Conservation (phyloP, 2,329 filamentous ascomycete species). For the Exophiala spinifera region DNA sequence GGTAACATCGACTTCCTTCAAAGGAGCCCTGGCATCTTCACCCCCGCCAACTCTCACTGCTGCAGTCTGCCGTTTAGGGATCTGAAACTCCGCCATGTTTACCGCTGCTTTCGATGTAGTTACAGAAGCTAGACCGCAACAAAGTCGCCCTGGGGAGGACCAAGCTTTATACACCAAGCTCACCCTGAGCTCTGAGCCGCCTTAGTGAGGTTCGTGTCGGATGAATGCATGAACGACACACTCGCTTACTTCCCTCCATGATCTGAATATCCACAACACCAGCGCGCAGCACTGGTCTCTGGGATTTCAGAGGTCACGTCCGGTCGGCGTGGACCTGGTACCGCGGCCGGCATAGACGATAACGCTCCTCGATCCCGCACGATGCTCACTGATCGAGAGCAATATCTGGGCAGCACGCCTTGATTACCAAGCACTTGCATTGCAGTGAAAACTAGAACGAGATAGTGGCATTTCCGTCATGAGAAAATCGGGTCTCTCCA, state of each 20-base stretch:
- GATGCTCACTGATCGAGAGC: not conserved
- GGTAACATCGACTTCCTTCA: constrained; percentile 65
- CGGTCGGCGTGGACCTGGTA: no score
- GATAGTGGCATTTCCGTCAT: not conserved
- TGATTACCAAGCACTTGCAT: not conserved
- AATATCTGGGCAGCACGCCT: not conserved
- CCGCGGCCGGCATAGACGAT: not conserved
- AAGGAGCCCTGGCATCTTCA: constrained; percentile 9
- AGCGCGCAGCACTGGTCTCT: no score
- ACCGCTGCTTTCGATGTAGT: not conserved
- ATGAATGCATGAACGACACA: no score
- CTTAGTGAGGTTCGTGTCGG: no score
- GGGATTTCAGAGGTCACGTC: no score
- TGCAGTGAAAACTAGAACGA: not conserved
- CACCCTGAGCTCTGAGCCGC: no score
- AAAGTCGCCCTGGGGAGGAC: not conserved
- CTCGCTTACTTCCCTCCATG: no score
- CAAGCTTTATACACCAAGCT: no score
- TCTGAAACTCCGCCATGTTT: not conserved
- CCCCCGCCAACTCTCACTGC: constrained; percentile 14
- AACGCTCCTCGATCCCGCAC: not conserved
- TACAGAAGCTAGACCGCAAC: not conserved
- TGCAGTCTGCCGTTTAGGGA: constrained; percentile 12
- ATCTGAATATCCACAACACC: no score
- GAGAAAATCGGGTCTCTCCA: no score